Base-by-base conservation (phyloP, 1,284 basidiomycete species). In the Ceratobasidium sp. region DNA sequence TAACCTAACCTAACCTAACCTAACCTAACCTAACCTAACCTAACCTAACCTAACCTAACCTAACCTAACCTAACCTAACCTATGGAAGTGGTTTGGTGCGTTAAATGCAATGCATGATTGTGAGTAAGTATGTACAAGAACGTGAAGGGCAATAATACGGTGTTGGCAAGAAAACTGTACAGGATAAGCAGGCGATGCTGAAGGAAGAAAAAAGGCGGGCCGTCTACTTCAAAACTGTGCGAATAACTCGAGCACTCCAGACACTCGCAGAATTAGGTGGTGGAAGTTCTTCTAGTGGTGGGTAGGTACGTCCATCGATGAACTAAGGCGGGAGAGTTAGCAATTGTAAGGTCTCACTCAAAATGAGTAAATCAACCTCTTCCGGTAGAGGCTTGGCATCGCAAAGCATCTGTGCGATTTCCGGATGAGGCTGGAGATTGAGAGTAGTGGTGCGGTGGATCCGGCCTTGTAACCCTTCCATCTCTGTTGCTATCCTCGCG, bases 381-480 rank as follows among this genome's bases (percentile, higher is more conserved):
- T 88, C 86, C 79, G 88, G 89, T 93, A 94, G 93, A 42, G 93
- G 82, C 83, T 82, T 77, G 51, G 55, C 81, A 81, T 78, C 76
- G 49, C 85, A 83, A 76, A 94, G 85, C 56, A 94, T 83, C 33
- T 89, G 86, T 63, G 86, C 84, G 68, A 94, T 87, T 33, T 86
- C 84, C 3, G 83, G 84, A 71, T 90, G 89, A 61, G 90, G 89
- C 20, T 84, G 83, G 80, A 92, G 91, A 73, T 87, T 86, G 81
- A 93, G 94, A 56, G 91, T 91, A 51, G 83, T 84, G 0, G 89
- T 87, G 69, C 85, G 87, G 66, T 88, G 88, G 82, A 93, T 94
- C 79, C 92, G 91, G n/a, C 88, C 85, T 84, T 95, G 93, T 79
- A 91, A 92, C 81, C 92, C 89, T 0, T 88, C 89, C 12, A 92